Evolutionary conservation across 2,329 filamentous ascomycete genomes (phyloP).

Genomic region (Xylariaceae sp.): DNA sequence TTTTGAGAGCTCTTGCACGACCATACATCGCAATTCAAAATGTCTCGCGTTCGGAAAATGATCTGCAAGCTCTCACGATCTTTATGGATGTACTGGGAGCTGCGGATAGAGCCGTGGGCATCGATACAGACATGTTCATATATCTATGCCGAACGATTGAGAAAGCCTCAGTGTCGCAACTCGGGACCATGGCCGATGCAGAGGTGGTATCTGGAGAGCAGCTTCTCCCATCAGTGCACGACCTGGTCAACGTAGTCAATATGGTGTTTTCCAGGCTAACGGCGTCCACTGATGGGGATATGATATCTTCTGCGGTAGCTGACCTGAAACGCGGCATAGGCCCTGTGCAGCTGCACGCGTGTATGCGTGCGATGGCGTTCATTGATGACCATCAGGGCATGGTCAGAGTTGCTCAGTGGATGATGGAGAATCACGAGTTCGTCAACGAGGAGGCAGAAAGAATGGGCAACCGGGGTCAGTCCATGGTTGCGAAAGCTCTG

Average conservation of each 20-base stretch:
- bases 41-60: conserved; percentile 15
- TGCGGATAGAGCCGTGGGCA: conserved; percentile 25
- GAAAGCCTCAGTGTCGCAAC: conserved; percentile 23
- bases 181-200: conserved; percentile 6
- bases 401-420: conserved; percentile 54
- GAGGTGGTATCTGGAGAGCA: not conserved
- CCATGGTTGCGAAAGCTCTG: conserved; percentile 31
- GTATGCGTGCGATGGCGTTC: conserved; percentile 60
- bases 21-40: conserved; percentile 27
- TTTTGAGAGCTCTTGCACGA: conserved; percentile 36
- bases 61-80: conserved; percentile 26
- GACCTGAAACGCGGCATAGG: conserved; percentile 29
- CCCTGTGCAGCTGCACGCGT: conserved; percentile 48
- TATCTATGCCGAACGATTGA: conserved; percentile 30
- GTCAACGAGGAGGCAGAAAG: conserved; percentile 31
- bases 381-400: conserved; percentile 58
- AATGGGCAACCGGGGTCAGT: conserved; percentile 22
- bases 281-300: conserved; percentile 1
- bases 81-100: conserved; percentile 28
- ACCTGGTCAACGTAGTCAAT: not conserved
- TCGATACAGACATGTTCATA: conserved; percentile 32
- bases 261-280: conserved; percentile 21
- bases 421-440: conserved; percentile 40
- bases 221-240: conserved; percentile 8
- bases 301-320: conserved; percentile 15